Base-by-base conservation (phyloP, 1,284 basidiomycete genomes). In the Coniferiporia weirii region DNA sequence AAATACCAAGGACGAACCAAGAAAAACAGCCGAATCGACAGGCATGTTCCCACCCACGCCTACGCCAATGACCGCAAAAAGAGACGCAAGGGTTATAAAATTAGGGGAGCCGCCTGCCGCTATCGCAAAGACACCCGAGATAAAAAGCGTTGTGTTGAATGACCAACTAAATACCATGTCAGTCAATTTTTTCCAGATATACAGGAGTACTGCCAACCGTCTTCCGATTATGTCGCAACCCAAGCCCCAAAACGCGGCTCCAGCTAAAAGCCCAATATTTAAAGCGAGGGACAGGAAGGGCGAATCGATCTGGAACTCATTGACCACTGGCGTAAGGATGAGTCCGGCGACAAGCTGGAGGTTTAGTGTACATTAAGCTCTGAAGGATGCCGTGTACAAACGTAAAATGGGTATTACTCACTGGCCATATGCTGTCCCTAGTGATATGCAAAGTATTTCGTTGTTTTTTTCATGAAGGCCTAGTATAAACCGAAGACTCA, bases 1-100 rank as follows among this genome's bases (percentile, higher is more conserved):
- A 50, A 35, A 46, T 19, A 5, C 17, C 32, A 0, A 47, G 19
- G 20, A 68, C 74, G 64, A 59, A 89, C 88, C 85, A 12, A 92
- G 76, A 67, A 90, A 89, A 53, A 92, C 84, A 0, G 88, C 84
- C 13, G 87, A 87, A 68, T 93, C 90, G 5, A 93, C 88, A 0
- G 90, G 85, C 49, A 87, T 69, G 66, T 89, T 89, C n/a, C 84
- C 84, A 40, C 81, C 90, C 1, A 84, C 88, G 1, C 86, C 85
- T 4, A 86, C 70, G 2, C 82, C 81, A 75, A 82, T 82, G 2
- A 82, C 72, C 0, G 83, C 79, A 0, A 78, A 72, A 38, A 87
- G 72, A 0, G 80, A 76, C 53, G 78, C 79, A 15, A 89, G 72
- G 0, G 79, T 72, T 40, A 79, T 63, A 54, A 71, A 80, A 62